Conservation (phyloP, 192 early-diverging fungal species). For the Entomortierella lignicola region DNA sequence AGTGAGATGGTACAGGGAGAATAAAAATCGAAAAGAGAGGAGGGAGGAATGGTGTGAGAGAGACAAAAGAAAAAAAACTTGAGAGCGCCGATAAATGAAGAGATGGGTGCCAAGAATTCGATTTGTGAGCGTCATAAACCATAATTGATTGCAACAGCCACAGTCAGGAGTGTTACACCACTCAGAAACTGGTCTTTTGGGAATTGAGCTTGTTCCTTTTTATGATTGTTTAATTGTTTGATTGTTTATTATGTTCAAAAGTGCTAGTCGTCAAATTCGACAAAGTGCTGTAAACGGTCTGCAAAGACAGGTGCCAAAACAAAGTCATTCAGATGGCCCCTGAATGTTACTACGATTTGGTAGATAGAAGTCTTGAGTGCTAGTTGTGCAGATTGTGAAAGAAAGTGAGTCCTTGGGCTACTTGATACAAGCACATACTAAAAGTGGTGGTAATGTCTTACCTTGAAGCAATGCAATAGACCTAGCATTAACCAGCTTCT, state of each 20-base stretch:
- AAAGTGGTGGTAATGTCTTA: neutral
- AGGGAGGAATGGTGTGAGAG: neutral
- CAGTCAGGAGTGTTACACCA: constrained; percentile 4
- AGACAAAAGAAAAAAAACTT: constrained; percentile 7
- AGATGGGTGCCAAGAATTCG: constrained; percentile 17
- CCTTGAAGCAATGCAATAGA: constrained; percentile 21
- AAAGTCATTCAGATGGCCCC: constrained; percentile 28
- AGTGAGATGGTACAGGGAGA: neutral
- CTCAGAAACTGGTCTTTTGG: neutral
- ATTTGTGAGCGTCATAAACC: neutral
- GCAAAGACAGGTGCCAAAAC: constrained; percentile 10
- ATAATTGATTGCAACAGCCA: constrained; percentile 1
- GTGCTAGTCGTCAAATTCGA: constrained; percentile 30
- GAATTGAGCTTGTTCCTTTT: neutral
- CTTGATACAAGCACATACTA: no score
- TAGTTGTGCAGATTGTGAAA: neutral
- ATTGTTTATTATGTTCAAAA: no score
- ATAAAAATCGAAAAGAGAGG: neutral
- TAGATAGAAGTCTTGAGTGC: constrained; percentile 49
- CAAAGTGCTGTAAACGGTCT: constrained; percentile 34
- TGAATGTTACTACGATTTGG: constrained; percentile 37
- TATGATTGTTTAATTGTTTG: neutral
- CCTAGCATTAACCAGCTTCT: constrained; percentile 20
- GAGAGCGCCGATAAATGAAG: no score
- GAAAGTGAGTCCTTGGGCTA: no score